Conservation (phyloP, 2,329 filamentous ascomycete genomes). For the Cryphonectria nitschkei region DNA sequence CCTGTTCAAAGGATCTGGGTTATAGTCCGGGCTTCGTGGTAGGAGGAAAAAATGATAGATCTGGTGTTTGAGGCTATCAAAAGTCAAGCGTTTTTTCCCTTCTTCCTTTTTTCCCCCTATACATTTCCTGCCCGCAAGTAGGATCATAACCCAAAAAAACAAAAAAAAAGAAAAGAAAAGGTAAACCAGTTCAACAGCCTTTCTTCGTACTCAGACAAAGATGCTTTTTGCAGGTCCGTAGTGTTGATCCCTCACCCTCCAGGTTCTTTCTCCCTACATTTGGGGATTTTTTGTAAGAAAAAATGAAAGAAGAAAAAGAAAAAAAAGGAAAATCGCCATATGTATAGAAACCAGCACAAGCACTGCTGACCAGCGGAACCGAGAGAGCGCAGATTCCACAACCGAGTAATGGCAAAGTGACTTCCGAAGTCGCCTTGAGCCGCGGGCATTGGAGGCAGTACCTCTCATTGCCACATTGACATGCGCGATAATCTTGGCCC, state of each 20-base stretch:
- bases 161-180: too few relatives aligned
- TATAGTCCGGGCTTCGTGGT: neutral
- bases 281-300: too few relatives aligned
- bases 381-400: too few relatives aligned
- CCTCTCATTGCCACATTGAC: neutral
- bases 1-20: neutral
- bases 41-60: neutral
- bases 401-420: neutral
- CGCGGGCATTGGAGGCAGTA: too few relatives aligned
- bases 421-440: neutral
- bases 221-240: neutral
- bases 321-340: too few relatives aligned
- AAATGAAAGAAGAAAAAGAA: too few relatives aligned
- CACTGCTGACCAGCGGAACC: neutral
- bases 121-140: neutral
- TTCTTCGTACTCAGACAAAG: neutral
- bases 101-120: too few relatives aligned
- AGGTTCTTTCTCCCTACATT: too few relatives aligned
- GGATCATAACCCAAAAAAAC: neutral
- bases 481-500: neutral
- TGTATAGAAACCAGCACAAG: neutral
- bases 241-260: neutral
- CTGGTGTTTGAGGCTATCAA: slow-evolving; percentile 3
- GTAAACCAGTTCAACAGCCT: neutral
- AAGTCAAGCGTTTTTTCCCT: neutral